Evolutionary conservation across 768 basidiomycete genomes (phyloP).

Genomic region (Lentinus brumalis): DNA sequence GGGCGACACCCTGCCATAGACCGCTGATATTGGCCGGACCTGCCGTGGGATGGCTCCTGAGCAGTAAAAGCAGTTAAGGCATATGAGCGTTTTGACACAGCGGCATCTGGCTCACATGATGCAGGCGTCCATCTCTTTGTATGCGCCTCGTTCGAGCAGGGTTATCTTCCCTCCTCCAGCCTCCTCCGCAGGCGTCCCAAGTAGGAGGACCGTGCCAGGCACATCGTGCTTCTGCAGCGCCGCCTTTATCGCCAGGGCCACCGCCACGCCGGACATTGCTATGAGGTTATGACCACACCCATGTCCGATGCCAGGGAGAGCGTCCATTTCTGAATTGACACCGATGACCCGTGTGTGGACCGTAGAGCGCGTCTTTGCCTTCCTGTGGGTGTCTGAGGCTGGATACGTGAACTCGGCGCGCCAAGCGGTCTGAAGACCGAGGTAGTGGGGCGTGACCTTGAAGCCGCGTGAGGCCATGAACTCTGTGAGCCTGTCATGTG

Average conservation of each 20-base stretch:
- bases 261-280: constrained; percentile 73
- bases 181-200: constrained; percentile 87
- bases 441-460: constrained; percentile 68
- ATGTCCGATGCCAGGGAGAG: constrained; percentile 56
- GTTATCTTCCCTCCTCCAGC: constrained; percentile 75
- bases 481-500: constrained; percentile 66
- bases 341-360: constrained; percentile 55
- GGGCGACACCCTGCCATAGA: constrained; percentile 58
- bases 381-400: constrained; percentile 40
- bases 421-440: constrained; percentile 77
- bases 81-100: not conserved
- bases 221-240: constrained; percentile 65
- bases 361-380: not conserved
- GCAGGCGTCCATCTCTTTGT: constrained; percentile 79
- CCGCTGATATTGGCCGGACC: constrained; percentile 54
- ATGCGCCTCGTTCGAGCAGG: constrained; percentile 74
- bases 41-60: constrained; percentile 73
- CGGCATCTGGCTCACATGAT: constrained; percentile 53
- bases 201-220: constrained; percentile 67
- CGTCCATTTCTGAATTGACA: constrained; percentile 79
- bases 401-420: constrained; percentile 68
- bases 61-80: not conserved
- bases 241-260: constrained; percentile 71
- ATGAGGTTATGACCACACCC: constrained; percentile 87
- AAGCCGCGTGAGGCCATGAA: constrained; percentile 74